phyloP scores from a whole-genome alignment of 768 basidiomycete species.

The Dentipellis fragilis region DNA sequence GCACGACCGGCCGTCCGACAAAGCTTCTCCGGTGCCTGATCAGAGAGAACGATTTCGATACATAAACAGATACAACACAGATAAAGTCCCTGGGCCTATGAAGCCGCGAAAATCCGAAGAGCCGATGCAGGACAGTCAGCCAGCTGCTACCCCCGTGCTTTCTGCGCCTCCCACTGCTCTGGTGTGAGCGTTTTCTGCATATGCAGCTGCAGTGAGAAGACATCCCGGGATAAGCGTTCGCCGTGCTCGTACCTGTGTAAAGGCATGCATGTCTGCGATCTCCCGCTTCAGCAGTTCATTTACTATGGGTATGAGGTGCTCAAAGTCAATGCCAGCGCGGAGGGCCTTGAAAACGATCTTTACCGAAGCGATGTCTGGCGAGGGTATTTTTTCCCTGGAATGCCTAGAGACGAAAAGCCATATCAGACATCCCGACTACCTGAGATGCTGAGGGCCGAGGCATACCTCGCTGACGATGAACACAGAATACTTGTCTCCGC shows the following conservation, averaged over 20 bases:
- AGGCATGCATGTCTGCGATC: constrained; percentile 78
- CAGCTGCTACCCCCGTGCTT: constrained; percentile 6
- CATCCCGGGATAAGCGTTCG: background rate
- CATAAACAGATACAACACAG: too few species aligned
- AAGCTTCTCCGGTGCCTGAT: too few species aligned
- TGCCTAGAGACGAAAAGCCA: constrained; percentile 27
- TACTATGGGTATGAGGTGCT: constrained; percentile 38
- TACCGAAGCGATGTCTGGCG: constrained; percentile 64
- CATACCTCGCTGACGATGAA: constrained; percentile 68
- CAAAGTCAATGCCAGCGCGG: background rate
- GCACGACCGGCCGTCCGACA: too few species aligned
- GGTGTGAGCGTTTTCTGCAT: constrained; percentile 65
- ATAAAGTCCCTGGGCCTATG: too few species aligned
- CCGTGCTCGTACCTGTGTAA: constrained; percentile 58
- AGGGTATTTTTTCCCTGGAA: constrained; percentile 79
- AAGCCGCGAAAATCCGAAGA: too few species aligned
- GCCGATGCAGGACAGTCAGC: too few species aligned
- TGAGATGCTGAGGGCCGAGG: background rate
- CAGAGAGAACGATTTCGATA: too few species aligned
- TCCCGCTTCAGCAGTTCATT: constrained; percentile 67
- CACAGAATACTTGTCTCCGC: constrained; percentile 70
- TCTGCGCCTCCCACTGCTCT: constrained; percentile 47
- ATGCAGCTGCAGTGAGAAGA: background rate
- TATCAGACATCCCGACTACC: background rate
- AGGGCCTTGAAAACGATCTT: constrained; percentile 11